Conservation (phyloP, 2,329 filamentous ascomycete genomes). For the Talaromyces piceae region DNA sequence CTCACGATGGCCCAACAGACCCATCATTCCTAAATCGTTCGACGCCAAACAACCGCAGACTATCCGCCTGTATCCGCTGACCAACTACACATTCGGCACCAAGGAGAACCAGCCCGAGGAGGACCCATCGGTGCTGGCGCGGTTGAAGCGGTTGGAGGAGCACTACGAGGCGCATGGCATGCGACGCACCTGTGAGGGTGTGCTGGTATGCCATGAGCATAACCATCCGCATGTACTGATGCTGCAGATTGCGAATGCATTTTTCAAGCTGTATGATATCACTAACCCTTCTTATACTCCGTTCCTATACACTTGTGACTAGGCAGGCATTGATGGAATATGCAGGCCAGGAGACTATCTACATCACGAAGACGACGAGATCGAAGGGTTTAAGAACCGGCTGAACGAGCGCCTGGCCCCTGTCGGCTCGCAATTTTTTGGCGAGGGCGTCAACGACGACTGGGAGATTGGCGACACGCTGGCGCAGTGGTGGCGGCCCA, state of each 20-base stretch:
- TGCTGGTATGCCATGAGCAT: conserved; percentile 96
- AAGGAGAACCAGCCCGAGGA: conserved; percentile 98
- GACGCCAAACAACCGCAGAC: conserved; percentile 82
- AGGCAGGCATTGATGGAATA: not conserved
- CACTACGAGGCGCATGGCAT: conserved; percentile 90
- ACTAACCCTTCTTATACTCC: not conserved
- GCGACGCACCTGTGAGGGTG: conserved; percentile 93
- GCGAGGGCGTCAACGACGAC: conserved; percentile 81
- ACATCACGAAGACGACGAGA: conserved; percentile 75
- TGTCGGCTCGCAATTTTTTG: conserved; percentile 71
- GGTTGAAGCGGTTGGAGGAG: conserved; percentile 89
- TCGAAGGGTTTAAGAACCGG: conserved; percentile 87
- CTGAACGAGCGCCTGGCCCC: conserved; percentile 91
- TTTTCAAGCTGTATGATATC: conserved; percentile 77
- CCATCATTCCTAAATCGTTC: conserved; percentile 74
- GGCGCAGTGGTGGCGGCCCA: conserved; percentile 97
- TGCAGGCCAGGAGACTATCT: conserved; percentile 82
- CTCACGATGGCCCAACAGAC: conserved; percentile 35
- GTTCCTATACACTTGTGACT: not conserved
- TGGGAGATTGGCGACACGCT: conserved; percentile 94
- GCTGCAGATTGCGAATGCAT: conserved; percentile 98
- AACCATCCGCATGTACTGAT: conserved; percentile 98
- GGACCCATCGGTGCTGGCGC: conserved; percentile 88
- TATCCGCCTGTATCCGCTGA: conserved; percentile 86
- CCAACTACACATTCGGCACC: conserved; percentile 97